Conservation (phyloP, 495 filamentous ascomycete species). For the Cercophora samala region DNA sequence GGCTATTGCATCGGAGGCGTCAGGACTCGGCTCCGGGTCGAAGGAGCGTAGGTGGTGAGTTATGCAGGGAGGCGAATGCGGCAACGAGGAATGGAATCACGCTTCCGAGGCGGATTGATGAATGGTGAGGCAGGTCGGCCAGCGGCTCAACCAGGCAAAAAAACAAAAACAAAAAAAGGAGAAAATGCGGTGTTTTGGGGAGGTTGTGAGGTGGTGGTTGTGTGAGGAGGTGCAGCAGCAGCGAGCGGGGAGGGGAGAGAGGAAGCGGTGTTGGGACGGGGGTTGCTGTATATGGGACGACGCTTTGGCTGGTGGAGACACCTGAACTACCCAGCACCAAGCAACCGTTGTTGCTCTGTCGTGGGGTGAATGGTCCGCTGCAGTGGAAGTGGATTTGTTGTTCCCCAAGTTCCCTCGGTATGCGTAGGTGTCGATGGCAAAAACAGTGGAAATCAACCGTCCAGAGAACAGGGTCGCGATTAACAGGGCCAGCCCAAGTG, state of each 20-base stretch:
- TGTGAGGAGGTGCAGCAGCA: constrained; percentile 15
- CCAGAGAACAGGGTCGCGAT: constrained; percentile 21
- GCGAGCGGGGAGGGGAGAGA: constrained; percentile 14
- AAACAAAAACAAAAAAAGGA: constrained; percentile 10
- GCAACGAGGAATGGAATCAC: constrained; percentile 21
- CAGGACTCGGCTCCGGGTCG: constrained; percentile 11
- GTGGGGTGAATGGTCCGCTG: constrained; percentile 6
- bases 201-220: constrained; percentile 8
- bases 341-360: constrained; percentile 19
- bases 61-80: constrained; percentile 29
- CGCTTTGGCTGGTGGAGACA: constrained; percentile 19
- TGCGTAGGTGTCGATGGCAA: background rate
- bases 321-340: constrained; percentile 20
- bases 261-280: constrained; percentile 11
- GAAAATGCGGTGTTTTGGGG: constrained; percentile 15
- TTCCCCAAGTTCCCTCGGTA: background rate
- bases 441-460: constrained; percentile 3
- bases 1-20: constrained; percentile 41
- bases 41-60: constrained; percentile 20
- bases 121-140: constrained; percentile 1
- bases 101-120: constrained; percentile 8
- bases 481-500: constrained; percentile 34
- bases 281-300: constrained; percentile 23
- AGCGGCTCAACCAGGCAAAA: constrained; percentile 13
- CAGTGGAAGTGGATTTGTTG: constrained; percentile 4